Conservation (phyloP, 352 stramenopile species). For the Thalassiosira delicatula region DNA sequence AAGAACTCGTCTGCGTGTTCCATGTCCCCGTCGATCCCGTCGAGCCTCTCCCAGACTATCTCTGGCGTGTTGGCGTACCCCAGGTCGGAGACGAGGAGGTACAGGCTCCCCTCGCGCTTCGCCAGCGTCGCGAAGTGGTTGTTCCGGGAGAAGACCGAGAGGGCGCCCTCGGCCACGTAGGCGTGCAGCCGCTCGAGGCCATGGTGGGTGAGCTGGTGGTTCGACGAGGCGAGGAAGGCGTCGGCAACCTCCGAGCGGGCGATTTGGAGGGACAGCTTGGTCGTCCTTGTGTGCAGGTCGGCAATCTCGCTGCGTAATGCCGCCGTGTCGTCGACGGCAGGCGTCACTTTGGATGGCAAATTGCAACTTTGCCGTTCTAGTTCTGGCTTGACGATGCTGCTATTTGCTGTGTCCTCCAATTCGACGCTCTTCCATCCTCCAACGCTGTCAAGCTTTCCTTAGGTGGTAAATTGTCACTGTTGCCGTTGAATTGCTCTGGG, state of each 20-base stretch:
- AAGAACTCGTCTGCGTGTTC: constrained; percentile 77
- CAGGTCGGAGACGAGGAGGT: constrained; percentile 95
- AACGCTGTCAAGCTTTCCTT: no score
- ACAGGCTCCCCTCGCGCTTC: constrained; percentile 92
- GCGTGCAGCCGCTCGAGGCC: constrained; percentile 92
- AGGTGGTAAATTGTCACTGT: no score
- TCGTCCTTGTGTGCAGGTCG: constrained; percentile 16
- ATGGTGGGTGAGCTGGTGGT: constrained; percentile 94
- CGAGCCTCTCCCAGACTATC: constrained; percentile 94
- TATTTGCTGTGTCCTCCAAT: no score
- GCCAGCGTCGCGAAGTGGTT: constrained; percentile 98
- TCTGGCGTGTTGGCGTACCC: constrained; percentile 92
- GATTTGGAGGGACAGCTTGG: constrained; percentile 20
- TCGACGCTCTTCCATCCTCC: no score
- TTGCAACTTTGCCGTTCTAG: no score
- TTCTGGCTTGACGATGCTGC: no score
- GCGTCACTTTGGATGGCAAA: no score
- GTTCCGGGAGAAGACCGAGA: constrained; percentile 98
- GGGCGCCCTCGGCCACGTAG: constrained; percentile 88
- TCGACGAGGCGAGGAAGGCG: constrained; percentile 89
- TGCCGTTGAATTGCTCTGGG: no score
- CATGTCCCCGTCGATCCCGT: constrained; percentile 86
- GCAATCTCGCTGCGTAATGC: constrained; percentile 25
- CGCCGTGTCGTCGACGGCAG: background rate
- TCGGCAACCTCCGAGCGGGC: constrained; percentile 79